Evolutionary conservation across 441 rosid genomes (phyloP).

Genomic region (Aleurites moluccanus): DNA sequence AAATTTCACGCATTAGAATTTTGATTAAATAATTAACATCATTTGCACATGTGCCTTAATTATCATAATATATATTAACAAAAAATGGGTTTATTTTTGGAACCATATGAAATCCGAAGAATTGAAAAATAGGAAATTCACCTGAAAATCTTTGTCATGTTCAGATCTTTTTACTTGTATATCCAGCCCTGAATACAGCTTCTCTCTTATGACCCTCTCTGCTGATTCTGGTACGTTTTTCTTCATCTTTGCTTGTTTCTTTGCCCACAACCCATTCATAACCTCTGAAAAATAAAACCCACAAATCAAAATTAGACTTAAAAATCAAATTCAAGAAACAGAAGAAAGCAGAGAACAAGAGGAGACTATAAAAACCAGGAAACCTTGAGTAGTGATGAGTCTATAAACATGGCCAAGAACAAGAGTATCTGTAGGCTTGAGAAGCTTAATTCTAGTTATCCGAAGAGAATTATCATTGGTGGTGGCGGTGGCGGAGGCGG

Average conservation of each 20-base stretch:
- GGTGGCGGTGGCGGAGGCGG: background rate
- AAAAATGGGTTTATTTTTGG: no score
- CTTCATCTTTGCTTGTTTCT: conserved; percentile 63
- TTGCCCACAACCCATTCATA: conserved; percentile 67
- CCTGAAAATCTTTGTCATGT: conserved; percentile 43
- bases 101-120: no score
- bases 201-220: conserved; percentile 24
- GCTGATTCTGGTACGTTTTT: conserved; percentile 38
- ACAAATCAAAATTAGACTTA: conserved; percentile 6
- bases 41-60: conserved; percentile 1
- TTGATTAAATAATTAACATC: background rate
- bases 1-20: background rate
- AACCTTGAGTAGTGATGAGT: conserved; percentile 81
- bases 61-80: background rate
- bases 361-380: background rate
- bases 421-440: conserved; percentile 77
- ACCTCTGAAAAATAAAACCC: conserved; percentile 52
- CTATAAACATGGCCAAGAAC: conserved; percentile 80
- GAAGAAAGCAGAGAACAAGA: background rate
- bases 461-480: conserved; percentile 40
- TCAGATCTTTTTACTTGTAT: conserved; percentile 39
- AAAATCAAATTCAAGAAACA: conserved; percentile 15
- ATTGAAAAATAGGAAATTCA: conserved; percentile 14
- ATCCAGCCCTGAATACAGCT: conserved; percentile 24
- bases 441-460: conserved; percentile 86